Conservation (phyloP, 257 asterid species). For the Scutellaria galericulata region DNA sequence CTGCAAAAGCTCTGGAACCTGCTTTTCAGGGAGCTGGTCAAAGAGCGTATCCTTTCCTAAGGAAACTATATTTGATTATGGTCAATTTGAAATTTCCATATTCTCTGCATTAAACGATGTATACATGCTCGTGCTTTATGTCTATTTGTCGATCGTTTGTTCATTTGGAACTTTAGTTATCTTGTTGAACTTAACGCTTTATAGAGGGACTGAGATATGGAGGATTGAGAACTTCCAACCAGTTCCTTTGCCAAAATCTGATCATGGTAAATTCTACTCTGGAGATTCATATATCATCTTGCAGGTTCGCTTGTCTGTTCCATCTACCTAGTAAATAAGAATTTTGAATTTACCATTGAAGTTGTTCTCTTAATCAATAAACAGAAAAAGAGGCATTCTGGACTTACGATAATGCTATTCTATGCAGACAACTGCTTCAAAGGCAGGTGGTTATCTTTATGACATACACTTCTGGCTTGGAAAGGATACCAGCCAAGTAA, state of each 20-base stretch:
- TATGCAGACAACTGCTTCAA: constrained; percentile 76
- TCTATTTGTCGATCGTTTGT: not conserved
- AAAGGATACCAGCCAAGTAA: constrained; percentile 95
- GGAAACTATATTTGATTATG: constrained; percentile 21
- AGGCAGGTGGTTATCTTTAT: constrained; percentile 81
- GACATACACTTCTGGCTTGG: constrained; percentile 98
- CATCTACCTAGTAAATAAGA: constrained; percentile 19
- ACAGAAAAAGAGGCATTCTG: constrained; percentile 1
- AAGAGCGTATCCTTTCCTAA: constrained; percentile 74
- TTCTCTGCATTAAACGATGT: not conserved
- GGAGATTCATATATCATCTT: constrained; percentile 92
- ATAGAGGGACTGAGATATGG: constrained; percentile 96
- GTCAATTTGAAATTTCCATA: constrained; percentile 3
- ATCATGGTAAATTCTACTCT: constrained; percentile 86
- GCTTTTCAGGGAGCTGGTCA: constrained; percentile 96
- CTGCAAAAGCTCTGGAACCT: constrained; percentile 80
- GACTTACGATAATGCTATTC: constrained; percentile 20
- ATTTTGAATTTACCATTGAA: not conserved
- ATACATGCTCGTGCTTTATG: constrained; percentile 4
- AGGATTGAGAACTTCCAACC: constrained; percentile 93
- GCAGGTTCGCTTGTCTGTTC: constrained; percentile 59
- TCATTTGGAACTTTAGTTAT: constrained; percentile 4
- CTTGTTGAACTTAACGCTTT: constrained; percentile 52
- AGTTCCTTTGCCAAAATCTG: constrained; percentile 85
- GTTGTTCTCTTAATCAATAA: not conserved